phyloP scores from a whole-genome alignment of 768 basidiomycete genomes.

The Tylopilus sp. region DNA sequence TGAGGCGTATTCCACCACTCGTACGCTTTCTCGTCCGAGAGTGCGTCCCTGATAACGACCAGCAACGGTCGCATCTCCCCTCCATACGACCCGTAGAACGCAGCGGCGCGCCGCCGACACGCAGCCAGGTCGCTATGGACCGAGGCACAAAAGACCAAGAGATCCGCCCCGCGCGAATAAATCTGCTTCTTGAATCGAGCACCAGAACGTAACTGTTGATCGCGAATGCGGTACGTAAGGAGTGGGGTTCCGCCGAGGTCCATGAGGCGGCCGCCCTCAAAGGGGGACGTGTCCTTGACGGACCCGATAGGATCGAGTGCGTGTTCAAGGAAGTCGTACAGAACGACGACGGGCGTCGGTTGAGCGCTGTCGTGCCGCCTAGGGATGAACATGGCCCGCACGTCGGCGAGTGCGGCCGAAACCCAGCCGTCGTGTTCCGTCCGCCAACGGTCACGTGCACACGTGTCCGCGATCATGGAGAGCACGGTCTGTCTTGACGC shows the following conservation, averaged over 20 bases:
- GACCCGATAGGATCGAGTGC: slow-evolving; percentile 2
- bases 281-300: slow-evolving; percentile 12
- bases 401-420: slow-evolving; percentile 19
- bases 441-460: slow-evolving; percentile 24
- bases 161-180: slow-evolving; percentile 22
- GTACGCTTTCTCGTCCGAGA: slow-evolving; percentile 15
- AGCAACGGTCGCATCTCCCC: slow-evolving; percentile 27
- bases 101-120: slow-evolving; percentile 11
- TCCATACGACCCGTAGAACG: slow-evolving; percentile 22
- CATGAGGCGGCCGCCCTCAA: slow-evolving; percentile 22
- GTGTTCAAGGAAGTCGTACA: slow-evolving; percentile 23
- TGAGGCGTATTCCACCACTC: slow-evolving; percentile 21
- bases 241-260: slow-evolving; percentile 13
- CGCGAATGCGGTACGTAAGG: slow-evolving; percentile 19
- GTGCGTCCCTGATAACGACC: slow-evolving; percentile 22
- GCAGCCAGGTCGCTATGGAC: background rate
- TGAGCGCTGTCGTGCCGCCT: slow-evolving; percentile 1
- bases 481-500: slow-evolving; percentile 24
- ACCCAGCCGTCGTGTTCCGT: slow-evolving; percentile 20
- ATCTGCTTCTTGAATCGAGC: slow-evolving; percentile 24
- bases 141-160: slow-evolving; percentile 24
- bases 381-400: slow-evolving; percentile 22
- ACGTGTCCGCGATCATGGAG: slow-evolving; percentile 17
- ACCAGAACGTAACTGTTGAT: slow-evolving; percentile 21
- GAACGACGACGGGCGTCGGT: slow-evolving; percentile 16